phyloP scores from a whole-genome alignment of 805 yeast species.

The Pichia deserticola region DNA sequence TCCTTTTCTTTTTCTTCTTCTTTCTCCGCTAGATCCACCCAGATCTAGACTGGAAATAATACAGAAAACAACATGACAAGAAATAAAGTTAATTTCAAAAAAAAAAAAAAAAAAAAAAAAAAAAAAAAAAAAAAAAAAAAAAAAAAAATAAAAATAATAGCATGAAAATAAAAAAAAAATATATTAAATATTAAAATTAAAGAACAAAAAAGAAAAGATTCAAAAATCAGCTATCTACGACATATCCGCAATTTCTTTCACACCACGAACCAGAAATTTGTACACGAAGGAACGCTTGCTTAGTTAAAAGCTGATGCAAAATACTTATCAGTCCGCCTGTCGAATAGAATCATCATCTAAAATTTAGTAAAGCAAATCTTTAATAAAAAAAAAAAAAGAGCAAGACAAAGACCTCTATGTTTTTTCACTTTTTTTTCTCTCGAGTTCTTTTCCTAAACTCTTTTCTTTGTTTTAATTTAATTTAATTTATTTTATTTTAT shows the following conservation, averaged over 20 bases:
- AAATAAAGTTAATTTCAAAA: no score
- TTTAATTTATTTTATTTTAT: no score
- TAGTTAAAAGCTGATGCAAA: constrained; percentile 26
- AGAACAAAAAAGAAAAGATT: neutral
- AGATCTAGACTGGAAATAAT: constrained; percentile 5
- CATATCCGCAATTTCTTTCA: constrained; percentile 45
- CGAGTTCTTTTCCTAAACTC: no score
- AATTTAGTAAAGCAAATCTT: constrained; percentile 2
- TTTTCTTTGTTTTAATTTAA: no score
- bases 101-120: no score
- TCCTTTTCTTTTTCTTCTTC: constrained; percentile 12
- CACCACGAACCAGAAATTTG: constrained; percentile 39
- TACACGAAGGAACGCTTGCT: constrained; percentile 49
- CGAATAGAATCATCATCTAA: constrained; percentile 30
- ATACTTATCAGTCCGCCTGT: constrained; percentile 45
- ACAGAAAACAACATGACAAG: neutral
- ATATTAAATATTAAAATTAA: neutral
- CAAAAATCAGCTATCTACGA: constrained; percentile 31
- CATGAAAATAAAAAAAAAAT: no score
- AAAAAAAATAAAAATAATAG: neutral
- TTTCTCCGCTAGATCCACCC: constrained; percentile 11
- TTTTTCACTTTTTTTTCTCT: no score
- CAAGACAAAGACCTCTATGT: neutral
- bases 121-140: no score
- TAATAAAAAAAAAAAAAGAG: neutral